Evolutionary conservation across 1,139 yeast species (phyloP).

Genomic region (Lodderomyces oxycetoniae): DNA sequence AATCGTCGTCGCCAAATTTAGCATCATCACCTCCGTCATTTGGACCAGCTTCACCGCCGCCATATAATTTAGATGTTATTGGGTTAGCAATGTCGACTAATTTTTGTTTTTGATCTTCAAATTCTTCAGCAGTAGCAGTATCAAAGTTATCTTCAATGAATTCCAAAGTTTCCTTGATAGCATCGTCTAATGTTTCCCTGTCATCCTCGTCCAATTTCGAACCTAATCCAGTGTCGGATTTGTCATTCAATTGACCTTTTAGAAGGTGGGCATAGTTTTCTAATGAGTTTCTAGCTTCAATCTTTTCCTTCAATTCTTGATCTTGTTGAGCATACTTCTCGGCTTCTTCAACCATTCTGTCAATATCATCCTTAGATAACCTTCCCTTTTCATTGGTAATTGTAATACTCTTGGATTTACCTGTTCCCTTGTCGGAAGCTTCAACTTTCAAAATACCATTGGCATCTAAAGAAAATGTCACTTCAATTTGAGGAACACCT

Average conservation of each 20-base stretch:
- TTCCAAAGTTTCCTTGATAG: conserved; percentile 80
- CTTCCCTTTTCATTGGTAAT: conserved; percentile 97
- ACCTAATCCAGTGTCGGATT: conserved; percentile 58
- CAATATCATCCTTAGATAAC: conserved; percentile 86
- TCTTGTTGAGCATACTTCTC: conserved; percentile 89
- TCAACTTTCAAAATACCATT: conserved; percentile 47
- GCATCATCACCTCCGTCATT: conserved; percentile 17
- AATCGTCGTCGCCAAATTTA: conserved; percentile 51
- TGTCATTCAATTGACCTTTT: conserved; percentile 58
- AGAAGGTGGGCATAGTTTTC: conserved; percentile 46
- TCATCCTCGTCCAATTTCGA: conserved; percentile 85
- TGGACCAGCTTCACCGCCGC: conserved; percentile 42
- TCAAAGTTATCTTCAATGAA: conserved; percentile 89
- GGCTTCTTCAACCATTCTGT: conserved; percentile 92
- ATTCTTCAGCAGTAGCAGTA: conserved; percentile 85
- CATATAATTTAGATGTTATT: conserved; percentile 87
- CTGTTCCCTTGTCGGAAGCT: conserved; percentile 45
- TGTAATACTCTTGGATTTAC: conserved; percentile 85
- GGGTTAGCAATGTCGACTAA: conserved; percentile 84
- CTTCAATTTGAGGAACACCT: conserved; percentile 49
- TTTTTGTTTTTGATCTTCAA: conserved; percentile 88
- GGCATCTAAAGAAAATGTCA: conserved; percentile 45
- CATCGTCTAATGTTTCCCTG: conserved; percentile 84
- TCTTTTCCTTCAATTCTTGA: conserved; percentile 72
- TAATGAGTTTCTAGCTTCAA: conserved; percentile 56